Conservation (phyloP, 1,284 basidiomycete genomes). For the Ceratobasidium theobromae region DNA sequence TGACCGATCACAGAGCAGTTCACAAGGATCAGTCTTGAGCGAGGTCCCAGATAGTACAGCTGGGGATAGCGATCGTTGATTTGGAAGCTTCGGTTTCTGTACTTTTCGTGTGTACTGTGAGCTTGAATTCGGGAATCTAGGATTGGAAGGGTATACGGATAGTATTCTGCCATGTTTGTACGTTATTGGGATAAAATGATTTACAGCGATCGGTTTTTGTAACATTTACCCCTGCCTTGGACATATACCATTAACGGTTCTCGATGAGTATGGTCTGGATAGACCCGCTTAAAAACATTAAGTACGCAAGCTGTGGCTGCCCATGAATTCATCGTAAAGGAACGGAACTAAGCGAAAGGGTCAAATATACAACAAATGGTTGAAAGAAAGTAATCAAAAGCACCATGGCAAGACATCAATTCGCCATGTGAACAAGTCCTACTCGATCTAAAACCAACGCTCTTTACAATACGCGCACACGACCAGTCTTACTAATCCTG, state of each 20-base stretch:
- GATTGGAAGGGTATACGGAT: too few relatives aligned
- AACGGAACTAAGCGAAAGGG: not conserved
- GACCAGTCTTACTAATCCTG: not conserved
- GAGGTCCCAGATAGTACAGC: conserved; percentile 11
- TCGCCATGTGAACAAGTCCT: conserved; percentile 1
- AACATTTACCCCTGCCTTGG: too few relatives aligned
- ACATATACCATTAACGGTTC: too few relatives aligned
- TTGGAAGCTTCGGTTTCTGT: too few relatives aligned
- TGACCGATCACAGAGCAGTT: not conserved
- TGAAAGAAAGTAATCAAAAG: not conserved
- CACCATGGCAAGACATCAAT: conserved; percentile 25
- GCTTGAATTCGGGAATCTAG: too few relatives aligned
- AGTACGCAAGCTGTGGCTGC: too few relatives aligned
- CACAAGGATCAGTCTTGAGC: not conserved
- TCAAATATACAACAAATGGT: not conserved
- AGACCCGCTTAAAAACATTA: too few relatives aligned
- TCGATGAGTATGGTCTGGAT: too few relatives aligned
- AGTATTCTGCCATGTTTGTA: conserved; percentile 3
- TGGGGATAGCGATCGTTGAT: conserved; percentile 13
- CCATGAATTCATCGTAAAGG: not conserved
- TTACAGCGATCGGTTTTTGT: not conserved
- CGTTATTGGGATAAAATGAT: not conserved
- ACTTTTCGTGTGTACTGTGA: too few relatives aligned
- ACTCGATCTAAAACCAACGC: not conserved
- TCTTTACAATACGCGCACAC: not conserved